Conservation (phyloP, 2,329 filamentous ascomycete species). For the Nemania sp. region DNA sequence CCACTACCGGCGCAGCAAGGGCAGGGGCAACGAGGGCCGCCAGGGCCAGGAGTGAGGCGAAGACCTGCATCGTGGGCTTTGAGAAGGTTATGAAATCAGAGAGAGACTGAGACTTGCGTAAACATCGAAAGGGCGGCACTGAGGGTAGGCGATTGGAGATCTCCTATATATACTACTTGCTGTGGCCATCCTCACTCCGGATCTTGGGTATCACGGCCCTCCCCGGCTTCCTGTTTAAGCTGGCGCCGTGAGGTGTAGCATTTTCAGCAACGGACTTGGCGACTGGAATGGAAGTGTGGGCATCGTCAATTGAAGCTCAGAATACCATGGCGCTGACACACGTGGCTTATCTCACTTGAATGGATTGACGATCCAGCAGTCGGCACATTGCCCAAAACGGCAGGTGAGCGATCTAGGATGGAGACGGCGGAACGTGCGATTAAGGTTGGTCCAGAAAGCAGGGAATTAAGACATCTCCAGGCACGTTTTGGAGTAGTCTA, state of each 20-base stretch:
- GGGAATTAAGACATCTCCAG: constrained; percentile 19
- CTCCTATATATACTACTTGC: constrained; percentile 23
- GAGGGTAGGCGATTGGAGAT: constrained; percentile 3
- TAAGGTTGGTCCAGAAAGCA: constrained; percentile 45
- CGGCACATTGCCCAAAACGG: constrained; percentile 38
- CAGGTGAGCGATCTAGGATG: constrained; percentile 38
- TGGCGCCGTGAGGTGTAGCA: constrained; percentile 32
- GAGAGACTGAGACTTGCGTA: neutral
- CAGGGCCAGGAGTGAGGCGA: constrained; percentile 42
- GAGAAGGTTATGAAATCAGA: neutral
- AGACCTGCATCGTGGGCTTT: constrained; percentile 40
- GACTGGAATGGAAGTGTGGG: constrained; percentile 15
- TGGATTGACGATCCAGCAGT: constrained; percentile 20
- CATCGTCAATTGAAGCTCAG: constrained; percentile 22
- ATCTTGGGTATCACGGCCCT: constrained; percentile 10
- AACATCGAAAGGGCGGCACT: neutral
- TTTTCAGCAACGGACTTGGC: constrained; percentile 16
- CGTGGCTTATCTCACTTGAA: constrained; percentile 40
- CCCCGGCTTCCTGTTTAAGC: constrained; percentile 32
- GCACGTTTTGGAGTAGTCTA: constrained; percentile 14
- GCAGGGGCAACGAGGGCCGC: constrained; percentile 43
- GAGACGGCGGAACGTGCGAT: constrained; percentile 42
- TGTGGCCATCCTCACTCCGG: neutral
- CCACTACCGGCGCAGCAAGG: constrained; percentile 47
- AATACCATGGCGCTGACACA: constrained; percentile 36